Evolutionary conservation across 441 rosid species (phyloP).

Genomic region (Populus hybrid): DNA sequence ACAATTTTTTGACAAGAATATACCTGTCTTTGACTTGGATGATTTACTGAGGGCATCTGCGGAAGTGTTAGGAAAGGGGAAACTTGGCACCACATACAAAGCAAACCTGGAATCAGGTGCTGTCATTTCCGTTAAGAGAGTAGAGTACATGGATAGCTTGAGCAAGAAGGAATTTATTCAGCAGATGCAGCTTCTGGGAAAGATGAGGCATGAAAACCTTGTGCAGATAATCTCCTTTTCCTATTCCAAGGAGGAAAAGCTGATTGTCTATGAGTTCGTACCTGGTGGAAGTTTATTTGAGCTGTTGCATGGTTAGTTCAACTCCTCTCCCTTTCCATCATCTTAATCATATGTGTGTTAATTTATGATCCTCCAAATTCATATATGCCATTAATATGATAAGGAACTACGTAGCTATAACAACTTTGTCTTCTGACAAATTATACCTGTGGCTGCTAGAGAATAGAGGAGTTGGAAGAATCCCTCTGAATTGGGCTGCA

Average conservation of each 20-base stretch:
- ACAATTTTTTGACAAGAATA: slow-evolving; percentile 37
- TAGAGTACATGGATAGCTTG: slow-evolving; percentile 29
- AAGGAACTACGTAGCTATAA: no score
- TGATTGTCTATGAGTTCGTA: slow-evolving; percentile 45
- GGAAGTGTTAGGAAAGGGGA: slow-evolving; percentile 48
- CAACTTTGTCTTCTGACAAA: background rate
- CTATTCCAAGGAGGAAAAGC: slow-evolving; percentile 49
- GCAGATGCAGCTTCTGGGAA: slow-evolving; percentile 55
- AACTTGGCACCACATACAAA: slow-evolving; percentile 47
- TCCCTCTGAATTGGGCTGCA: slow-evolving; percentile 38
- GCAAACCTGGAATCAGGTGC: slow-evolving; percentile 44
- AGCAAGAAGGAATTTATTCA: slow-evolving; percentile 44
- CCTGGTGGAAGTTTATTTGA: slow-evolving; percentile 42
- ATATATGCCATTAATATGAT: no score
- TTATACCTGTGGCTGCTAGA: slow-evolving; percentile 22
- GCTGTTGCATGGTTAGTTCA: slow-evolving; percentile 50
- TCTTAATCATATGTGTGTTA: background rate
- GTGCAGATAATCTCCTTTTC: slow-evolving; percentile 44
- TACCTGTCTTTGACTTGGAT: slow-evolving; percentile 45
- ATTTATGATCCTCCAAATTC: background rate
- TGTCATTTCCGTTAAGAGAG: slow-evolving; percentile 43
- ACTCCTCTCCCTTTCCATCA: background rate
- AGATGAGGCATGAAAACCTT: slow-evolving; percentile 43
- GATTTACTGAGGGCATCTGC: slow-evolving; percentile 63
- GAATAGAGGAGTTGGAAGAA: slow-evolving; percentile 44